Evolutionary conservation across 768 basidiomycete genomes (phyloP), one percentile per base, ranked within the genome.

Genomic region (Postia placenta): DNA sequence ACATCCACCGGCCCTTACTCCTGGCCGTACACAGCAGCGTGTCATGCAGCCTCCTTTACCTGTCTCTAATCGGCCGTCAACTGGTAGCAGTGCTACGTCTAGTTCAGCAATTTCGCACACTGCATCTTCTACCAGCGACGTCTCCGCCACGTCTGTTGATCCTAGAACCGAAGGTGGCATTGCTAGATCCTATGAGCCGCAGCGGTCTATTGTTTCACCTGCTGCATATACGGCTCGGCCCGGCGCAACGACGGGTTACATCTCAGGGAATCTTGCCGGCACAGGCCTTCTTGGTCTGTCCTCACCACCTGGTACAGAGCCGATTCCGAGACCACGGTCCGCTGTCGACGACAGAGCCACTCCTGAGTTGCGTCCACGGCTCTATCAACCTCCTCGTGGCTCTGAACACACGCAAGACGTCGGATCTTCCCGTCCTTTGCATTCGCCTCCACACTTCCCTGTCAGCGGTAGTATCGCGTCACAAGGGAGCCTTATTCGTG

Each of bases 261-360:
- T 26, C 6, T 24, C 39, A 9, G 25, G n/a, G 2, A 38, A 25
- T 9, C 25, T 27, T 23, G 6, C 20, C 14, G 33, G 44, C 5
- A 12, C n/a, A 33, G 27, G 33, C 5, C 14, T 48, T 28, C 43
- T 53, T 14, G 45, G 46, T 14, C 39, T 53, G 20, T 63, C 73
- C 47, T 74, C 77, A 14, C 72, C 79, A 5, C 69, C 60, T 47
- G 70, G 73, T 44, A 39, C 44, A 23, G 84, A 87, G 1, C 80
- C 82, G 1, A 77, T 74, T 57, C 74, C 78, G 17, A 75, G 85
- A 30, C 81, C 85, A 1, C 79, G 74, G 42, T 86, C 85, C 26
- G 80, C 83, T 11, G 60, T 74, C n/a, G 80, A 75, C 42, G 76
- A 79, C 45, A 60, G 14, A 56, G 69, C 30, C 64, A 68, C 4